These are phyloP conservation scores for Sesbania bispinosa DNA, from an alignment of 306 rosid species.

Conservation along the genomic window DNA sequence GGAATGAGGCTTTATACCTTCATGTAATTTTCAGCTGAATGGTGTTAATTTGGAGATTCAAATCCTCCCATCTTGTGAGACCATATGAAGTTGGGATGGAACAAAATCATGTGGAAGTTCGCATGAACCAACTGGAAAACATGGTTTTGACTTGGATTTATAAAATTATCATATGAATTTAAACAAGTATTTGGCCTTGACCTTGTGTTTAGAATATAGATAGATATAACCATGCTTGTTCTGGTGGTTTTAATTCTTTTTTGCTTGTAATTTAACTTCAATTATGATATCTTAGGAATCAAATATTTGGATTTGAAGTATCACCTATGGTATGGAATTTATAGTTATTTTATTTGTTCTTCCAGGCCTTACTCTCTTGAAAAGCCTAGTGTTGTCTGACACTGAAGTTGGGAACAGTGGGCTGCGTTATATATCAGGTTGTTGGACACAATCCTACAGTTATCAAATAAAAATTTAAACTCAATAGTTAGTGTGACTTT, in stretches of 20 bases:
- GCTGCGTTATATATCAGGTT: slow-evolving; percentile 83
- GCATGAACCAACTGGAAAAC: neutral
- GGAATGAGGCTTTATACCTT: neutral
- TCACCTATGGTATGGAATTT: neutral
- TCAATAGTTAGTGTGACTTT: neutral
- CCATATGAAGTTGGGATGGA: neutral
- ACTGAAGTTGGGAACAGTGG: slow-evolving; percentile 83
- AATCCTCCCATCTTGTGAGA: neutral
- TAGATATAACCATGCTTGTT: neutral
- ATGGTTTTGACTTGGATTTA: slow-evolving; percentile 7
- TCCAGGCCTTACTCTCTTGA: slow-evolving; percentile 70
- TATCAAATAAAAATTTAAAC: slow-evolving; percentile 14
- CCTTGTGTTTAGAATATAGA: neutral
- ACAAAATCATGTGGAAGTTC: neutral
- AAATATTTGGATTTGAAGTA: slow-evolving; percentile 22
- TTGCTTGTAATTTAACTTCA: neutral
- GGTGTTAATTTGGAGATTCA: neutral
- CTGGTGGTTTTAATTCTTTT: neutral
- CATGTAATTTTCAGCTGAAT: slow-evolving; percentile 10
- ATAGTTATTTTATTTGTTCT: slow-evolving; percentile 27
- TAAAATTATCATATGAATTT: neutral
- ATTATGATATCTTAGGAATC: slow-evolving; percentile 17
- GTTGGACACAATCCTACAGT: slow-evolving; percentile 12
- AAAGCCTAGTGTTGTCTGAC: slow-evolving; percentile 86
- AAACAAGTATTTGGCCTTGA: slow-evolving; percentile 3